These are phyloP conservation scores for Termitomyces sp. DNA, from an alignment of 768 basidiomycete genomes.

Conservation along the genomic window DNA sequence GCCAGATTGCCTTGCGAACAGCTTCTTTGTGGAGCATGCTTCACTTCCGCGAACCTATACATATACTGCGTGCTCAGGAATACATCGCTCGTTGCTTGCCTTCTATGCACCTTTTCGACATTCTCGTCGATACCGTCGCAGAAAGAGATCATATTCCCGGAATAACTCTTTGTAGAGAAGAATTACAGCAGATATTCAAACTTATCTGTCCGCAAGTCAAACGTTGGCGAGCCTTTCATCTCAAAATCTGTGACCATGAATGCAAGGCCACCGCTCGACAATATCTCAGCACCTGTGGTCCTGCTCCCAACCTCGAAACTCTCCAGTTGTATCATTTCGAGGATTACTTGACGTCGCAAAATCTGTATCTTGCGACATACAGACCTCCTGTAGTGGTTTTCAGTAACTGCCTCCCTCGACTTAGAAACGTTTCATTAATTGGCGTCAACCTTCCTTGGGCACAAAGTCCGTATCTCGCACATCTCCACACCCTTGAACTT, in stretches of 20 bases:
- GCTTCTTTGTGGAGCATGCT: conserved; percentile 51
- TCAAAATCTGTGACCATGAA: conserved; percentile 53
- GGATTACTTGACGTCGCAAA: conserved; percentile 43
- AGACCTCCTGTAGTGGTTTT: conserved; percentile 55
- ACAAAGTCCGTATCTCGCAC: conserved; percentile 40
- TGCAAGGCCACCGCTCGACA: conserved; percentile 50
- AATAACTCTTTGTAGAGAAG: conserved; percentile 45
- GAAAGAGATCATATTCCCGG: conserved; percentile 40
- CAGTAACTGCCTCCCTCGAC: conserved; percentile 40
- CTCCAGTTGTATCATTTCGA: conserved; percentile 64
- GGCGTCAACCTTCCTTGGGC: conserved; percentile 64
- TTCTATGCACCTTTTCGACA: conserved; percentile 33
- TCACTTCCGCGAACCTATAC: conserved; percentile 43
- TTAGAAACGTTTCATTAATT: conserved; percentile 53
- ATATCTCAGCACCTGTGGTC: conserved; percentile 43
- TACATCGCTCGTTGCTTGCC: conserved; percentile 34
- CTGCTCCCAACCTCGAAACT: conserved; percentile 50
- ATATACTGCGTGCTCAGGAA: conserved; percentile 39
- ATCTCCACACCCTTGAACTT: conserved; percentile 47
- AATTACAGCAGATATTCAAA: conserved; percentile 39
- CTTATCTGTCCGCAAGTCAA: conserved; percentile 39
- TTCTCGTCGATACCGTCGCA: conserved; percentile 53
- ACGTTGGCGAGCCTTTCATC: conserved; percentile 54
- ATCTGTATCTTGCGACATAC: conserved; percentile 51
- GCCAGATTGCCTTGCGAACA: conserved; percentile 44